Percentiles rank a stretch among this genome's conserved stretches.
phyloP scores from a whole-genome alignment of 495 filamentous ascomycete species.

The Penicillium riverlandense region DNA sequence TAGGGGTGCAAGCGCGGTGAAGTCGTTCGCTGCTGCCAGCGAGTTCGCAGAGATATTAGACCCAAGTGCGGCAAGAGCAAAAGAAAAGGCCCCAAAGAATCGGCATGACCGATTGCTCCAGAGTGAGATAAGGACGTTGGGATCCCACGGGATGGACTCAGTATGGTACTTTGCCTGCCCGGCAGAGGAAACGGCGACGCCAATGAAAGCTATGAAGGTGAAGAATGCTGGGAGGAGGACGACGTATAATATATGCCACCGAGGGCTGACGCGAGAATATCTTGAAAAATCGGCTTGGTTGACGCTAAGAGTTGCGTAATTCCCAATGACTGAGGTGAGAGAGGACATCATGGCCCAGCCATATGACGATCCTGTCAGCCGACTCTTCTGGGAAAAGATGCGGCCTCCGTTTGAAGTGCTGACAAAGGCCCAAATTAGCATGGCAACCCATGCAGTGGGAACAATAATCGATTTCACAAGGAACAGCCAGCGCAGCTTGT shows the following conservation, averaged over 20 bases:
- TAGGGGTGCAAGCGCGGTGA: constrained; percentile 50
- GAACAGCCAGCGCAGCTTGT: constrained; percentile 39
- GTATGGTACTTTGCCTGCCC: constrained; percentile 34
- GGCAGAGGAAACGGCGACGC: constrained; percentile 38
- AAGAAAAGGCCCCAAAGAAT: constrained; percentile 44
- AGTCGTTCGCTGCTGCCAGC: constrained; percentile 59
- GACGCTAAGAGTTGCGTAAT: constrained; percentile 35
- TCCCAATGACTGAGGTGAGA: constrained; percentile 38
- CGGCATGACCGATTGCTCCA: constrained; percentile 45
- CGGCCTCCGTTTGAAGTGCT: constrained; percentile 22
- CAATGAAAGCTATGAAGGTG: constrained; percentile 45
- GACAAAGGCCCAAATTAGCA: constrained; percentile 43
- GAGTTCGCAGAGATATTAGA: constrained; percentile 61
- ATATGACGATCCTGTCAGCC: constrained; percentile 28
- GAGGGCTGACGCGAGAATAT: constrained; percentile 34
- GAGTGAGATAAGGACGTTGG: constrained; percentile 33
- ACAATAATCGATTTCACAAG: constrained; percentile 36
- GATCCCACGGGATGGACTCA: constrained; percentile 36
- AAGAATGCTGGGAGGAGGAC: constrained; percentile 41
- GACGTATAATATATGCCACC: constrained; percentile 43
- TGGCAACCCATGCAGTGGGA: constrained; percentile 38
- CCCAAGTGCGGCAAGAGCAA: constrained; percentile 39
- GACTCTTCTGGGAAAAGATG: constrained; percentile 22
- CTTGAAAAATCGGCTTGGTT: constrained; percentile 41
- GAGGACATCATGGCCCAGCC: constrained; percentile 37